Evolutionary conservation across 179 eudicot species (phyloP), one percentile per base, ranked within the genome.

Genomic region (Dionaea muscipula): DNA sequence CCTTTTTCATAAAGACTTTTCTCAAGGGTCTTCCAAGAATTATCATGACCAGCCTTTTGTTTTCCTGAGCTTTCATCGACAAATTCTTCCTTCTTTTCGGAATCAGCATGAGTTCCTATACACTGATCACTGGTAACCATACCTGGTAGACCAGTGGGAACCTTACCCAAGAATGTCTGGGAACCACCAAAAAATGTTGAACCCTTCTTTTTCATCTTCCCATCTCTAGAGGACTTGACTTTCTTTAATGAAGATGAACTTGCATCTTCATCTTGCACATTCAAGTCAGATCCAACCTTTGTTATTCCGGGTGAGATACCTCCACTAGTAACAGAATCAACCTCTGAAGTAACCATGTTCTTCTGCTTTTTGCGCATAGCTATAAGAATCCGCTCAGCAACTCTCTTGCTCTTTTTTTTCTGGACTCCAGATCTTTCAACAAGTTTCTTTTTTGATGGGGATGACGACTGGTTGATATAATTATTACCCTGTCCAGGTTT

Each of bases 1-100:
- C 98, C 98, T 71, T 91, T 86, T 26, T 78, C 85, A 69, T 67
- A 91, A 22, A 91, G 87, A 46, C 85, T 70, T 69, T 79, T 90
- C 68, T 86, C 95, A 64, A 86, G 68, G 61, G 81, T 64, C 77
- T 75, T 86, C 98, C 95, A 85, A 16, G 76, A 61, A 60, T 72
- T 81, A 48, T 72, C 74, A 59, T 67, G 74, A 71, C 36, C 54
- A 10, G 24, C 41, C 57, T 76, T 85, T 47, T 71, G 79, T 74
- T 78, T 93, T 55, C 63, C 72, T 22, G 70, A 72, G 68, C 76
- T 85, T 73, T 81, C 85, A 62, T 72, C 94, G 26, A 72, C 81
- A 70, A 71, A 63, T 67, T 88, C 95, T 57, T 75, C 85, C 74
- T 77, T 80, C 75, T 62, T 78, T 49, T 73, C 60, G 58, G 66